Percentiles rank a stretch among this genome's conserved stretches.
These are phyloP conservation scores for Candida sithepensis DNA, from an alignment of 805 yeast genomes.

Conservation along the genomic window DNA sequence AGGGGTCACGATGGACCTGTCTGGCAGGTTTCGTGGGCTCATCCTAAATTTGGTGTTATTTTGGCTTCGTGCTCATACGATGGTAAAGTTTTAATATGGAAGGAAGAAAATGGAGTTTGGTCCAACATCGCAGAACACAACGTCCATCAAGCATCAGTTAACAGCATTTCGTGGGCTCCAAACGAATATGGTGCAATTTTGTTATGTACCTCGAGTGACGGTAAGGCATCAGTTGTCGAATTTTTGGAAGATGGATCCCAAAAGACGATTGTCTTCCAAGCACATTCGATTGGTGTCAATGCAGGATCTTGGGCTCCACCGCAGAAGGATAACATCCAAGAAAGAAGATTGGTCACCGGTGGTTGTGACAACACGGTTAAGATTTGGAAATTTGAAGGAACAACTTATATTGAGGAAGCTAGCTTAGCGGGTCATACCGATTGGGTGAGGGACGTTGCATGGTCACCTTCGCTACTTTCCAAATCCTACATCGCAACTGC, in stretches of 20 bases:
- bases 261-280: slow-evolving; percentile 59
- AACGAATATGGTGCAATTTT: slow-evolving; percentile 93
- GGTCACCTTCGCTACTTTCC: slow-evolving; percentile 90
- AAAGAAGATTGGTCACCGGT: slow-evolving; percentile 83
- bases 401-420: slow-evolving; percentile 68
- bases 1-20: slow-evolving; percentile 97
- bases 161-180: slow-evolving; percentile 95
- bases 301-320: slow-evolving; percentile 94
- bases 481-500: slow-evolving; percentile 93
- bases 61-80: slow-evolving; percentile 94
- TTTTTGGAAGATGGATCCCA: slow-evolving; percentile 86
- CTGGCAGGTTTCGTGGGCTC: slow-evolving; percentile 99
- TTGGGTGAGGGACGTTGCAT: slow-evolving; percentile 98
- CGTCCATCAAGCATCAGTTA: slow-evolving; percentile 90
- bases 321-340: slow-evolving; percentile 34
- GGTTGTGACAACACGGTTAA: slow-evolving; percentile 94
- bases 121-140: slow-evolving; percentile 79
- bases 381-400: slow-evolving; percentile 74
- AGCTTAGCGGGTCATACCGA: slow-evolving; percentile 87
- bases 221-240: slow-evolving; percentile 85
- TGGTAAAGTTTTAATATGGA: slow-evolving; percentile 93
- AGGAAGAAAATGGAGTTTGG: slow-evolving; percentile 89
- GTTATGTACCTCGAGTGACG: slow-evolving; percentile 90
- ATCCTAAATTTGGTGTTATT: slow-evolving; percentile 94
- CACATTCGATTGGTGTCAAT: slow-evolving; percentile 92